Evolutionary conservation across 768 basidiomycete species (phyloP), one percentile per base, ranked within the genome.

Genomic region (Tremella mesenterica): DNA sequence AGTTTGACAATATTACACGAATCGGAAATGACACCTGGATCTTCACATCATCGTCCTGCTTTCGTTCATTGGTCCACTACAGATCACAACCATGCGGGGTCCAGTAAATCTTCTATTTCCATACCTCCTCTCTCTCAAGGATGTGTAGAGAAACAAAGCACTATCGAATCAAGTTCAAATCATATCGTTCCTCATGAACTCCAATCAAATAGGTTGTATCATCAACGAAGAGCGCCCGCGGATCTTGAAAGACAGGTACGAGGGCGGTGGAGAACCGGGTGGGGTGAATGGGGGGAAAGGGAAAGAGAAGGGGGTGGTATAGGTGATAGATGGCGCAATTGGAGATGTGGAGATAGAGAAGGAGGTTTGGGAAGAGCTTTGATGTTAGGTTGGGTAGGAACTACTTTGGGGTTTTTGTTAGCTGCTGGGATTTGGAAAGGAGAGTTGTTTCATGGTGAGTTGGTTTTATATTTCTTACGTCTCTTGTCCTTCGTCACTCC

Each of bases 341-440:
- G 4, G 12, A 36, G 33, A 12, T n/a, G 44, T 4, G 8, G 27
- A 6, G 44, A 50, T 2, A 57, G 57, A 28, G 61, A 65, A 48
- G 54, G 59, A 4, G 56, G 48, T 4, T 21, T 69, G 10, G 67
- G 67, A 3, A 54, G 58, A 25, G 54, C 54, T 1, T 56, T 69
- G 52, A 63, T 69, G 36, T 39, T 65, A 10, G 67, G 67, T 48
- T 95, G 91, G 76, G 81, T 79, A 16, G 76, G 83, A 6, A 89
- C 87, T 29, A 88, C 79, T 57, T 76, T 90, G 30, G 82, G 79
- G 12, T 88, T 93, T 62, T 66, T 91, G 30, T 73, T 84, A 44
- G 86, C 85, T n/a, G 82, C 91, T 66, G 84, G 83, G 29, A 81
- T 88, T 59, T 92, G 85, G 80, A 83, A 83, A 73, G 79, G 79